These are phyloP conservation scores for Sutorius australiensis DNA, from an alignment of 768 basidiomycete genomes.

Conservation along the genomic window DNA sequence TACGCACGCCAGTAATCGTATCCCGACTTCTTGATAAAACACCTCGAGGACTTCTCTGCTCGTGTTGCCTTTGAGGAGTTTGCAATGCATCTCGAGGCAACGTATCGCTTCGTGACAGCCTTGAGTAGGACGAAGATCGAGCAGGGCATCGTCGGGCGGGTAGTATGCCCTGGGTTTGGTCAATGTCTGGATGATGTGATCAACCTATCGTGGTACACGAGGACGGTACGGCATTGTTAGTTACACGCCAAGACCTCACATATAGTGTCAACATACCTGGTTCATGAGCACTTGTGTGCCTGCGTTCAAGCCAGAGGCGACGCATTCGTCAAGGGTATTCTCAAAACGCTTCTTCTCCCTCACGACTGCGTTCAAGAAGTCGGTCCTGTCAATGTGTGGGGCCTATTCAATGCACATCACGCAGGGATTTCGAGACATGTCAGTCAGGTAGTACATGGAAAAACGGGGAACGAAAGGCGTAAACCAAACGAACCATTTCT, in stretches of 20 bases:
- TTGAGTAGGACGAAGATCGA: conserved; percentile 82
- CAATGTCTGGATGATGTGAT: conserved; percentile 81
- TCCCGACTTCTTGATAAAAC: conserved; percentile 96
- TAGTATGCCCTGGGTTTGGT: conserved; percentile 89
- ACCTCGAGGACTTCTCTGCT: conserved; percentile 96
- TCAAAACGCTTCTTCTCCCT: conserved; percentile 98
- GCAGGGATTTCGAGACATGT: not conserved
- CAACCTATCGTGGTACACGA: conserved; percentile 53
- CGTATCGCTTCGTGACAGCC: conserved; percentile 89
- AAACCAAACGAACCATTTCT: conserved; percentile 62
- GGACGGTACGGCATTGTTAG: not conserved
- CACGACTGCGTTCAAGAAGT: conserved; percentile 90
- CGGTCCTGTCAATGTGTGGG: conserved; percentile 85
- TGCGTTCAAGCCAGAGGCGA: conserved; percentile 89
- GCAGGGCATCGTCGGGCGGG: conserved; percentile 71
- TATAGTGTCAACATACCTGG: conserved; percentile 50
- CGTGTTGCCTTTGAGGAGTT: conserved; percentile 86
- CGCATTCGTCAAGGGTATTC: conserved; percentile 85
- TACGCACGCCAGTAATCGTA: conserved; percentile 76
- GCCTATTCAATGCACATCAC: conserved; percentile 42
- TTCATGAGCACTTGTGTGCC: conserved; percentile 96
- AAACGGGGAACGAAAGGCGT: too few relatives aligned
- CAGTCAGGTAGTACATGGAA: not conserved
- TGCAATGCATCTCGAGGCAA: conserved; percentile 88
- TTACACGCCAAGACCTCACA: not conserved